Evolutionary conservation across 1,284 basidiomycete genomes (phyloP).

Genomic region (Boletus subluridellus): DNA sequence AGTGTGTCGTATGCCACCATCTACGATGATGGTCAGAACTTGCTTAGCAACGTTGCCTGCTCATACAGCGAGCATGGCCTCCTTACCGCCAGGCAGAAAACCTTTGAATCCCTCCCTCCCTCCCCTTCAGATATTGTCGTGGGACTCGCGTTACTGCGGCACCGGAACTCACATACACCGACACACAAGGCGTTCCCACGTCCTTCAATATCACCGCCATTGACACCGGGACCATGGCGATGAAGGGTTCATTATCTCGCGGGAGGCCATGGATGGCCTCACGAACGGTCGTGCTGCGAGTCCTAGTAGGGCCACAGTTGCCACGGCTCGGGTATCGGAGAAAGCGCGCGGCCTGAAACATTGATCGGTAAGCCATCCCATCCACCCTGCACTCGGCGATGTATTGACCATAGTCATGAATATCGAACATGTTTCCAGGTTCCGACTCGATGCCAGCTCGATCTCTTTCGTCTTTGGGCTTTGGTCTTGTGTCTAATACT

Average conservation of each 20-base stretch:
- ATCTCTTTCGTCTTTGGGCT: background rate
- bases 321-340: background rate
- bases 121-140: slow-evolving; percentile 40
- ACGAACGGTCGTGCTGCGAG: slow-evolving; percentile 8
- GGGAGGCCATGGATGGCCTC: slow-evolving; percentile 18
- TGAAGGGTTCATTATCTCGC: slow-evolving; percentile 39
- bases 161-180: slow-evolving; percentile 33
- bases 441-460: background rate
- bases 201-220: slow-evolving; percentile 33
- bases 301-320: slow-evolving; percentile 10
- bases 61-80: slow-evolving; percentile 44
- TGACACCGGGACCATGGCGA: slow-evolving; percentile 42
- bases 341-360: slow-evolving; percentile 8
- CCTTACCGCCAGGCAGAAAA: slow-evolving; percentile 40
- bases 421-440: background rate
- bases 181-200: slow-evolving; percentile 13
- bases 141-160: slow-evolving; percentile 23
- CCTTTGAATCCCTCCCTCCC: slow-evolving; percentile 43
- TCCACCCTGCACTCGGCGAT: background rate
- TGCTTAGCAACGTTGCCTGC: slow-evolving; percentile 44
- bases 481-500: background rate
- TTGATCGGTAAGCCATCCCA: background rate
- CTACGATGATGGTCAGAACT: slow-evolving; percentile 39
- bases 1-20: slow-evolving; percentile 12
- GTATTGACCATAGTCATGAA: background rate